Evolutionary conservation across 768 basidiomycete species (phyloP), one percentile per base, ranked within the genome.

Genomic region (Coprinopsis marcescibilis): DNA sequence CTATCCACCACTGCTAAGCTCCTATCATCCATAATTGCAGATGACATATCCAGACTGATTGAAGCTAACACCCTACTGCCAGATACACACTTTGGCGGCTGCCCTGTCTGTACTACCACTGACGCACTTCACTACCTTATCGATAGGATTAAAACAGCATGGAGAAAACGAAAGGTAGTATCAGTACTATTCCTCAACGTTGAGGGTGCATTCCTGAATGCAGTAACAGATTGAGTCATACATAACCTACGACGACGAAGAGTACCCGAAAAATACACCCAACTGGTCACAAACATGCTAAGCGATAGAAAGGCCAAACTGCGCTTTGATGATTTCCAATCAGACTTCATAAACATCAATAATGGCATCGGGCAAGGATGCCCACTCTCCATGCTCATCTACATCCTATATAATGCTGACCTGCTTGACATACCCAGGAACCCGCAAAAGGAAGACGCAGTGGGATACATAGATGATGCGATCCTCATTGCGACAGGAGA

Each of bases 201-300:
- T 0, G 57, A 70, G 51, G 69, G 62, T 0, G 69, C 69, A 1
- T 75, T 72, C 47, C 71, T 65, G 0, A 71, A 63, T 41, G 61
- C 60, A 0, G 60, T 60, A 5, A 57, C 50, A 0, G 58, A 60
- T 1, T 24, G 52, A 0, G 61, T 71, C 0, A 29, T 63, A 2
- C 63, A 67, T 43, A 62, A 66, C 50, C 52, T 71, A 49, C 39
- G 54, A 5, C 52, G 48, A 42, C 33, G 55, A 4, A 21, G 65
- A 2, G 52, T 67, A 5, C 46, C 46, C 4, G 33, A 7, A 15
- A 25, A 14, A 15, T 47, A 47, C 36, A 48, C 61, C 0, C 37
- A 56, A 2, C 58, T 54, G 32, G 33, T 57, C 7, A 40, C 12
- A 2, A 46, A 37, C 11, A 34, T 27, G 11, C 54, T 60, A 2